Evolutionary conservation across 2,329 filamentous ascomycete genomes (phyloP).

Genomic region (Fusarium nygamai): DNA sequence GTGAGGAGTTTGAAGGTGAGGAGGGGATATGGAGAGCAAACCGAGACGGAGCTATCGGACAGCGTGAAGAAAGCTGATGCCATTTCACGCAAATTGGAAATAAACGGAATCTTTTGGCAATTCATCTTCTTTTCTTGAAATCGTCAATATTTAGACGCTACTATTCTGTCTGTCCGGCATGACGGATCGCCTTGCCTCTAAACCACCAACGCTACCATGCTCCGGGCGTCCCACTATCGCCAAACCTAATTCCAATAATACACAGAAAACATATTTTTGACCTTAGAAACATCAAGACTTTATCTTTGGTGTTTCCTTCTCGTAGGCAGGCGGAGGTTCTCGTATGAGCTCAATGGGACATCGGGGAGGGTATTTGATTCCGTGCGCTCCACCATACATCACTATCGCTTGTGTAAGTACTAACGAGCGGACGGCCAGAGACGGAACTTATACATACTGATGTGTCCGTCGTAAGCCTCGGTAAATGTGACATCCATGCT

Average conservation of each 20-base stretch:
- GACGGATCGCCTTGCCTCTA: background rate
- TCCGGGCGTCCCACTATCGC: conserved; percentile 1
- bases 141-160: conserved; percentile 7
- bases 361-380: conserved; percentile 45
- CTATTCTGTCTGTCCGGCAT: background rate
- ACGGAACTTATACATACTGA: conserved; percentile 41
- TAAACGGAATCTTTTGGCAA: background rate
- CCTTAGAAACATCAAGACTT: background rate
- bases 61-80: conserved; percentile 49
- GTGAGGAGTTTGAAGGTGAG: conserved; percentile 83
- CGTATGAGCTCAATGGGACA: conserved; percentile 52
- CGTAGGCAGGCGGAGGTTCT: conserved; percentile 51
- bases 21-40: conserved; percentile 91
- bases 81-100: background rate
- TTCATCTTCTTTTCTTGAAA: conserved; percentile 1
- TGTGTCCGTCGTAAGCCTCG: conserved; percentile 51
- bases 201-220: conserved; percentile 13
- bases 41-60: conserved; percentile 73
- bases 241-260: conserved; percentile 13
- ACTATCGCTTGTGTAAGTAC: conserved; percentile 38
- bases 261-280: background rate
- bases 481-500: conserved; percentile 50
- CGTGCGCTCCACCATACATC: conserved; percentile 48
- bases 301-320: conserved; percentile 35
- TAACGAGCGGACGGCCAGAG: background rate